phyloP scores from a whole-genome alignment of 257 asterid genomes.

The Plantago major region DNA sequence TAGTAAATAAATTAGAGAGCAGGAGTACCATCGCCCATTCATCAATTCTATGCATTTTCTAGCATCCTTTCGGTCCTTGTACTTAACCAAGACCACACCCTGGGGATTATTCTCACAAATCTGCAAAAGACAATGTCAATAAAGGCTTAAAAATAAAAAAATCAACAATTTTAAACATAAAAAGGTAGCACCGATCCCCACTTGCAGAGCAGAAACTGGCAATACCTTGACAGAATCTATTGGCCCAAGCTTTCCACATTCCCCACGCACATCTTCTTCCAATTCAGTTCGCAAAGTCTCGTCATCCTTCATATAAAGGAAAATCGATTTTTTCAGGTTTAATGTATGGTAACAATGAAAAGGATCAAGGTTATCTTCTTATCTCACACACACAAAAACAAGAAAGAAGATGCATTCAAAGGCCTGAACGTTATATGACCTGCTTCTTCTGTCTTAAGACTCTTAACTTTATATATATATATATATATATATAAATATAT shows the following conservation, averaged over 20 bases:
- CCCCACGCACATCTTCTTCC: slow-evolving; percentile 74
- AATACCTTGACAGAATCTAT: slow-evolving; percentile 77
- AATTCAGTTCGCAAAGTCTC: slow-evolving; percentile 68
- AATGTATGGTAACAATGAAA: background rate
- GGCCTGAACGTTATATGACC: background rate
- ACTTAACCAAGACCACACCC: slow-evolving; percentile 84
- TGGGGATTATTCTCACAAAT: slow-evolving; percentile 90
- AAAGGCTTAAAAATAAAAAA: slow-evolving; percentile 15
- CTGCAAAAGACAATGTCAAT: slow-evolving; percentile 33
- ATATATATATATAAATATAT: no score
- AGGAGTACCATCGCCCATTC: slow-evolving; percentile 83
- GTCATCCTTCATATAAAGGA: slow-evolving; percentile 47
- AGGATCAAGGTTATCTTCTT: background rate
- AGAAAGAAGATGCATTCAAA: background rate
- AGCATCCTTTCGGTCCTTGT: slow-evolving; percentile 73
- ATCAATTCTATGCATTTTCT: slow-evolving; percentile 81
- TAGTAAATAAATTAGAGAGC: slow-evolving; percentile 9
- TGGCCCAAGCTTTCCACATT: slow-evolving; percentile 90
- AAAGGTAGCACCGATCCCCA: background rate
- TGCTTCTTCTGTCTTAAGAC: no score
- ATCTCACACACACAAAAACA: no score
- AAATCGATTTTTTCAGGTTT: slow-evolving; percentile 6
- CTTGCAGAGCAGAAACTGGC: background rate
- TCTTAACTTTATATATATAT: no score
- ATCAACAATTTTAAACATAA: slow-evolving; percentile 2